Base-by-base conservation (phyloP, 2,329 filamentous ascomycete species). In the Fusarium sp. region DNA sequence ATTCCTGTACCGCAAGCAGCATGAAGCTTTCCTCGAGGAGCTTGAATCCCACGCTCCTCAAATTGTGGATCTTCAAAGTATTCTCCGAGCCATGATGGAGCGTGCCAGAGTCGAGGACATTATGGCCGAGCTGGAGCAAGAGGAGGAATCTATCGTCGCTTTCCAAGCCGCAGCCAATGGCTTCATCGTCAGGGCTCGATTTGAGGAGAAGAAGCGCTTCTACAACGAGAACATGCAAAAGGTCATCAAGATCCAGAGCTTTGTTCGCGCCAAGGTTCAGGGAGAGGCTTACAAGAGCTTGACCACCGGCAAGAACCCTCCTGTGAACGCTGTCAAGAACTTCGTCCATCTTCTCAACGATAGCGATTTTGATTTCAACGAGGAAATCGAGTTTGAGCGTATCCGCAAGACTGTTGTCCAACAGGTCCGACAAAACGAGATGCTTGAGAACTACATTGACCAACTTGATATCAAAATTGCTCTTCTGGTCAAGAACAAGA, bases 391-490 rank as follows among this genome's bases (percentile, higher is more conserved):
- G 77, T 97, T 98, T 71, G 96, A 99, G 79, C 89, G 94, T 47
- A 84, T 98, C 76, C 89, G 97, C 54, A 97, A 98, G 83, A 97
- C 93, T 6, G 96, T 99, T 16, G 94, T 99, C 8, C 94, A 98
- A 77, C 94, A 98, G 77, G 96, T 99, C 11, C 91, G 95, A 47
- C 94, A 97, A 74, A 99, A 99, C 75, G 96, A 99, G 81, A 90
- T 97, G 83, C 89, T 97, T 38, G 96, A 99, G 80, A 94, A 97
- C 77, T 99, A 99, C 76, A 97, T 99, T 72, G 94, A 97, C 74
- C 96, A 99, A 77, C 87, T 99, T 36, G 97, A 99, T 77, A 97
- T 99, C 84, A 99, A 99, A 83, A 99, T 99, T 78, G 96, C 96
- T 2, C 87, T 99, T 4, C 86, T 99, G 18, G 96, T 99, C 74